phyloP scores from a whole-genome alignment of 306 rosid species.

The Fragaria iinumae region DNA sequence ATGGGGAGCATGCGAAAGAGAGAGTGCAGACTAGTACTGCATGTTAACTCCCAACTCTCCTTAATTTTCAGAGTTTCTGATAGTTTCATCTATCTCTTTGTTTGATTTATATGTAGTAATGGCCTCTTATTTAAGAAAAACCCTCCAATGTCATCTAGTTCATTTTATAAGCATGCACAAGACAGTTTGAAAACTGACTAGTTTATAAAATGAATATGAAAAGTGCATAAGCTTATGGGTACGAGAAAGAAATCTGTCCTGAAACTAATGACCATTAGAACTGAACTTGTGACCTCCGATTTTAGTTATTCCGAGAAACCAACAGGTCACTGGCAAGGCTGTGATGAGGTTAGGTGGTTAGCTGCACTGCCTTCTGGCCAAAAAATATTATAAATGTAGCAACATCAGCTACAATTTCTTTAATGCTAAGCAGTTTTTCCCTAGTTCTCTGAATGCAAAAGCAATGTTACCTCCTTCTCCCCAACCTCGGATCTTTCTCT shows the following conservation, averaged over 20 bases:
- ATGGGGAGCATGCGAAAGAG: not conserved
- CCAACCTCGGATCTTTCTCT: no score
- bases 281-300: not conserved
- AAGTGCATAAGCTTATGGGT: not conserved
- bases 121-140: not conserved
- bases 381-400: not conserved
- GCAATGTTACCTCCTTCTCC: not conserved
- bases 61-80: not conserved
- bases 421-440: not conserved
- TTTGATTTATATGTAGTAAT: not conserved
- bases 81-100: not conserved
- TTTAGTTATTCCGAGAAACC: not conserved
- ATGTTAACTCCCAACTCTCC: not conserved
- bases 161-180: constrained; percentile 4
- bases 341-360: not conserved
- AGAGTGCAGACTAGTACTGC: not conserved
- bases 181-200: not conserved
- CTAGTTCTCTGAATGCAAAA: not conserved
- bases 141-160: not conserved
- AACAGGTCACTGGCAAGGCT: not conserved
- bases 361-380: not conserved
- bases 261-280: not conserved
- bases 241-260: not conserved
- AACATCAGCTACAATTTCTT: not conserved
- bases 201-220: not conserved